Percentiles rank a stretch among this genome's conserved stretches.
Evolutionary conservation across 2,329 filamentous ascomycete genomes (phyloP).

Genomic region (Thielaviopsis punctulata): DNA sequence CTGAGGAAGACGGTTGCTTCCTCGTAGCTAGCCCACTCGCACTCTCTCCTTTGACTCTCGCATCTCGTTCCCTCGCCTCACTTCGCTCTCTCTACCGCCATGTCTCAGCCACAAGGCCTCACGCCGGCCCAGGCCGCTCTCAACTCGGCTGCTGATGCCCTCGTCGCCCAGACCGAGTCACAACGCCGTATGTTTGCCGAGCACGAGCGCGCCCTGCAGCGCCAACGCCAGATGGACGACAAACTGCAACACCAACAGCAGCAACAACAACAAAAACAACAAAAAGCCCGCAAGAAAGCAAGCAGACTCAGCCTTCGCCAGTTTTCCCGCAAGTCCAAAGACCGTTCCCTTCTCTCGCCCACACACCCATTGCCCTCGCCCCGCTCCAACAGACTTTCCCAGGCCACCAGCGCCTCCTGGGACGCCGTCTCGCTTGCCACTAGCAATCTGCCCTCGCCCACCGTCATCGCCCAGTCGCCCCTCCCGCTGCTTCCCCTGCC

Average conservation of each 20-base stretch:
- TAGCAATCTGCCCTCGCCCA: neutral
- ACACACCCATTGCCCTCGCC: neutral
- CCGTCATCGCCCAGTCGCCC: neutral
- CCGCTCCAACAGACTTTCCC: neutral
- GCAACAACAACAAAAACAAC: neutral
- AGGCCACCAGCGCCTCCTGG: neutral
- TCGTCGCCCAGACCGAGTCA: conserved; percentile 12
- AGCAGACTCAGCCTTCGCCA: neutral
- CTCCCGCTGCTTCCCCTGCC: neutral
- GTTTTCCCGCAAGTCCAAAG: neutral
- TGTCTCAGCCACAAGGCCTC: neutral
- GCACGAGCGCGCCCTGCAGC: neutral
- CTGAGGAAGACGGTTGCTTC: neutral
- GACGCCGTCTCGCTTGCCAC: neutral
- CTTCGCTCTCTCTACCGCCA: neutral
- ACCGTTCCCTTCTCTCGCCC: neutral
- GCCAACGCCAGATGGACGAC: neutral
- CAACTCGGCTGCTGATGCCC: conserved; percentile 10
- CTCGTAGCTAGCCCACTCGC: neutral
- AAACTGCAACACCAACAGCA: neutral
- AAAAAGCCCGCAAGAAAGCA: neutral
- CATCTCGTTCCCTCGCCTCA: neutral
- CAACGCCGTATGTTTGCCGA: conserved; percentile 11
- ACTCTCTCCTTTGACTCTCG: neutral
- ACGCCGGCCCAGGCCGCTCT: conserved; percentile 12